phyloP scores from a whole-genome alignment of 768 basidiomycete species.

The Amanita fuliginea region DNA sequence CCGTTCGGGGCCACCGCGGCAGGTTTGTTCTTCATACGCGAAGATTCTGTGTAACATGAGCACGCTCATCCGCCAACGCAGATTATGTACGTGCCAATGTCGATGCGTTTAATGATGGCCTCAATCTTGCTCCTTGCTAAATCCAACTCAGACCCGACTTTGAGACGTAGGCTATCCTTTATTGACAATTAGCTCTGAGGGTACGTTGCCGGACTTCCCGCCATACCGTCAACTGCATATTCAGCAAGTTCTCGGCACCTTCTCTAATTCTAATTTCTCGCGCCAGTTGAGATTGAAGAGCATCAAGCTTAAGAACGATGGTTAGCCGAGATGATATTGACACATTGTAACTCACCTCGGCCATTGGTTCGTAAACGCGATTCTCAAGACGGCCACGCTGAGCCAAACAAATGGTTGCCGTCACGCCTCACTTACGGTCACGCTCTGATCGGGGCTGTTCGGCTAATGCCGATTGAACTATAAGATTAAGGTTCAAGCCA shows the following conservation, averaged over 20 bases:
- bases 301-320: background rate
- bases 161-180: constrained; percentile 52
- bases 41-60: constrained; percentile 19
- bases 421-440: no score
- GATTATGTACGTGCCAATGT: constrained; percentile 30
- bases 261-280: constrained; percentile 80
- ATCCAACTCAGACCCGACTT: constrained; percentile 71
- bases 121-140: constrained; percentile 68
- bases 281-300: constrained; percentile 55
- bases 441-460: no score
- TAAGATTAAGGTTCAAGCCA: constrained; percentile 35
- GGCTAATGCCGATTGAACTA: no score
- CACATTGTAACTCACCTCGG: no score
- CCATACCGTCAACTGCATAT: constrained; percentile 48
- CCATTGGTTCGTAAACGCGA: no score
- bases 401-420: no score
- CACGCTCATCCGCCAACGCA: background rate
- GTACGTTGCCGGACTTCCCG: constrained; percentile 4
- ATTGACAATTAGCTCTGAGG: constrained; percentile 4
- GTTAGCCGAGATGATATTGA: no score
- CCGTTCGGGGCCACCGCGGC: constrained; percentile 5
- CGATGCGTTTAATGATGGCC: constrained; percentile 48
- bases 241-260: constrained; percentile 84
- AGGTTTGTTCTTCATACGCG: constrained; percentile 13
- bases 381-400: no score